These are phyloP conservation scores for Lentinus tigrinus DNA, from an alignment of 768 basidiomycete genomes.

Conservation along the genomic window DNA sequence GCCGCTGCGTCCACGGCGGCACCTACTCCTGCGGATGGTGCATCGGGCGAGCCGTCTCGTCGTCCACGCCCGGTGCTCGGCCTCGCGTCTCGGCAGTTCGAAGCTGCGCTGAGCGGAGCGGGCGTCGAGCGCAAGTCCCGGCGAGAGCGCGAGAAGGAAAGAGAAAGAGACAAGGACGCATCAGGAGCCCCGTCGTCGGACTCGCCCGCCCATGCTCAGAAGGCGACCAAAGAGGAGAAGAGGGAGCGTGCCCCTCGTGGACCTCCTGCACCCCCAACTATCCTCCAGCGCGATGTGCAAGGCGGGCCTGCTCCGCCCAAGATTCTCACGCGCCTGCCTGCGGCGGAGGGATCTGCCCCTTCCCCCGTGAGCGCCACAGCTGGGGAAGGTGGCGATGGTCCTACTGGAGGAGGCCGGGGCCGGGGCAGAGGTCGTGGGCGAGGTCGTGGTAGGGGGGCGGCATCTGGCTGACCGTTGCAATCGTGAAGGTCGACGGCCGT, in stretches of 20 bases:
- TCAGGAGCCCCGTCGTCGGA: neutral
- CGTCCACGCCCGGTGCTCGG: constrained; percentile 61
- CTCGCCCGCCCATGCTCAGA: neutral
- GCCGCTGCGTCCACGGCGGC: constrained; percentile 11
- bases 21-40: constrained; percentile 2
- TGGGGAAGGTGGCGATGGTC: neutral
- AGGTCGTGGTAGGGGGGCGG: constrained; percentile 19
- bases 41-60: constrained; percentile 32
- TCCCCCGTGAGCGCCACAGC: neutral
- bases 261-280: constrained; percentile 14
- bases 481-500: no score
- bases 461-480: neutral
- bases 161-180: constrained; percentile 11
- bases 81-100: constrained; percentile 65
- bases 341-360: neutral
- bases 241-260: neutral
- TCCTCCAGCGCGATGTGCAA: constrained; percentile 16
- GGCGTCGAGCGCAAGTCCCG: constrained; percentile 41
- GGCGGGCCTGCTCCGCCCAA: constrained; percentile 11
- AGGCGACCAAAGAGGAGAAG: constrained; percentile 11
- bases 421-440: constrained; percentile 34
- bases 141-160: constrained; percentile 33
- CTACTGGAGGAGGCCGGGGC: constrained; percentile 9
- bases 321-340: constrained; percentile 10
- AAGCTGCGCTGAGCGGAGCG: constrained; percentile 67